These are phyloP conservation scores for Apodospora peruviana DNA, from an alignment of 495 filamentous ascomycete species.

Conservation along the genomic window DNA sequence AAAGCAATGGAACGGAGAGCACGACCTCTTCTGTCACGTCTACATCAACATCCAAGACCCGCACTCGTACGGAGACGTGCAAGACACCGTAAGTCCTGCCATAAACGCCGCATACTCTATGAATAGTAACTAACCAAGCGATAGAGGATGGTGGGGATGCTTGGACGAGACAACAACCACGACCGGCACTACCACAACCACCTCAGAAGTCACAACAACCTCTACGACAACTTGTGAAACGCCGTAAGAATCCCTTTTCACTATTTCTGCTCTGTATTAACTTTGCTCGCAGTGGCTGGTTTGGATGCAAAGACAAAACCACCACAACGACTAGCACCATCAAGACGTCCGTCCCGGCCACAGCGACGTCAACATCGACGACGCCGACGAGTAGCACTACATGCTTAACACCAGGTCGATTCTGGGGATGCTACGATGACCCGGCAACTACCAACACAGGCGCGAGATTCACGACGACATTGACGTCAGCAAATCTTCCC, in stretches of 20 bases:
- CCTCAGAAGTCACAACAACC: slow-evolving; percentile 39
- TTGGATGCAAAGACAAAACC: slow-evolving; percentile 53
- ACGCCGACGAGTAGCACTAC: slow-evolving; percentile 30
- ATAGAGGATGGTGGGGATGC: slow-evolving; percentile 68
- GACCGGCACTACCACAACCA: slow-evolving; percentile 29
- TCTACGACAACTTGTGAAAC: slow-evolving; percentile 52
- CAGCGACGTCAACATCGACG: slow-evolving; percentile 14
- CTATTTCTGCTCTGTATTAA: slow-evolving; percentile 54
- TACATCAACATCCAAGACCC: slow-evolving; percentile 52
- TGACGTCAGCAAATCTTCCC: slow-evolving; percentile 22
- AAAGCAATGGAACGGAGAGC: slow-evolving; percentile 75
- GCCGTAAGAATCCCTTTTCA: slow-evolving; percentile 32
- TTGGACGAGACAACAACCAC: slow-evolving; percentile 56
- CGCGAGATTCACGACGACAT: not conserved
- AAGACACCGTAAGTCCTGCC: slow-evolving; percentile 56
- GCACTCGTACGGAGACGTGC: slow-evolving; percentile 76
- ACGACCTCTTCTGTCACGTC: slow-evolving; percentile 57
- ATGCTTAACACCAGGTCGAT: slow-evolving; percentile 49
- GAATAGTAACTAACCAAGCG: slow-evolving; percentile 4
- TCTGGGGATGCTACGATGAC: slow-evolving; percentile 53
- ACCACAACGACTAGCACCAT: slow-evolving; percentile 32
- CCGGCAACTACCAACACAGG: slow-evolving; percentile 11
- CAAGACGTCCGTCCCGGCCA: slow-evolving; percentile 10
- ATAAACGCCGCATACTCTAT: not conserved
- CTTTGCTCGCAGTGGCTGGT: slow-evolving; percentile 51